phyloP scores from a whole-genome alignment of 2,329 filamentous ascomycete genomes.

The Cladosporium austrohemisphaericum region DNA sequence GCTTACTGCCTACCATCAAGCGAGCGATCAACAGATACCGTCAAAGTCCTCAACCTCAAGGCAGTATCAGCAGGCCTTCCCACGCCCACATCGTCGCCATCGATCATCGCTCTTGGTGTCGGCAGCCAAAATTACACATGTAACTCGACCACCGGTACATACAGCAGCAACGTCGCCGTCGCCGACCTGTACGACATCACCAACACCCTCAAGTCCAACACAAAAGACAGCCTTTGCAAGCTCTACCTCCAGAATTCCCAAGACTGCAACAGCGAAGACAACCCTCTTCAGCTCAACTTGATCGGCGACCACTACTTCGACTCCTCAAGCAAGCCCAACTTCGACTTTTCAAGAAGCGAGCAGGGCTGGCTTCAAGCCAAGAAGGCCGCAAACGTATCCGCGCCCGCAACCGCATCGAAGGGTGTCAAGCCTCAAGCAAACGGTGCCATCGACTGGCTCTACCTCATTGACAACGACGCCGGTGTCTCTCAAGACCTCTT shows the following conservation, averaged over 20 bases:
- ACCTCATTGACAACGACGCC: conserved; percentile 38
- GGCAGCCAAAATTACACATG: conserved; percentile 70
- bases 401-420: conserved; percentile 45
- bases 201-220: conserved; percentile 34
- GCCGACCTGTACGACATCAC: conserved; percentile 45
- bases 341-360: conserved; percentile 41
- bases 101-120: conserved; percentile 56
- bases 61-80: conserved; percentile 11
- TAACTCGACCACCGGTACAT: conserved; percentile 25
- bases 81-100: conserved; percentile 11
- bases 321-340: conserved; percentile 51
- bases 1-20: conserved; percentile 5
- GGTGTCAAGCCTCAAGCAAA: conserved; percentile 34
- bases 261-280: conserved; percentile 5
- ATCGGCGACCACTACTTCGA: conserved; percentile 66
- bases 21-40: conserved; percentile 9
- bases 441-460: conserved; percentile 45
- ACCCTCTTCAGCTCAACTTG: conserved; percentile 16
- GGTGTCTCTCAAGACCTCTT: conserved; percentile 37
- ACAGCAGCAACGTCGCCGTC: conserved; percentile 32
- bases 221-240: conserved; percentile 19
- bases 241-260: conserved; percentile 17
- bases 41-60: conserved; percentile 3
- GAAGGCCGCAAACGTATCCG: conserved; percentile 49
- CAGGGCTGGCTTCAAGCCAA: conserved; percentile 38